Percentiles rank a stretch among this genome's conserved stretches.
These are phyloP conservation scores for Holtermannia corniformis DNA, from an alignment of 768 basidiomycete genomes.

Conservation along the genomic window DNA sequence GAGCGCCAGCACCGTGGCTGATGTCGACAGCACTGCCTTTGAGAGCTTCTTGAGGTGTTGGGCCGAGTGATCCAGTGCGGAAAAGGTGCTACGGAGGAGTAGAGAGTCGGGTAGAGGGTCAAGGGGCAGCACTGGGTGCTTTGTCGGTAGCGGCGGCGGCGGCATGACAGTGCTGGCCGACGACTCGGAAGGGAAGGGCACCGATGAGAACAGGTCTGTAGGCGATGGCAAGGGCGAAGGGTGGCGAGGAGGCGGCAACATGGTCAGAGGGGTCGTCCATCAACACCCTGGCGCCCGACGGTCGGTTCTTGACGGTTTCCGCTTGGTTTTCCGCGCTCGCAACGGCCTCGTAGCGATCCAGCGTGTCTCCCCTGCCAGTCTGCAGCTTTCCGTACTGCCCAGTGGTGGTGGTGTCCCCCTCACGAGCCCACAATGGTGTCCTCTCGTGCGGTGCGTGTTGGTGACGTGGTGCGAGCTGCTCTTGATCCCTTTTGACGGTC, in stretches of 20 bases:
- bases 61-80: slow-evolving; percentile 23
- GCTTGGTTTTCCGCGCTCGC: too few relatives aligned
- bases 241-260: neutral
- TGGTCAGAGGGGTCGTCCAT: neutral
- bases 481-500: neutral
- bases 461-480: neutral
- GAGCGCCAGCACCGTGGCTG: slow-evolving; percentile 8
- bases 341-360: too few relatives aligned
- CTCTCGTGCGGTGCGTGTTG: neutral
- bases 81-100: slow-evolving; percentile 22
- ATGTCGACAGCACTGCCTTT: slow-evolving; percentile 14
- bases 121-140: slow-evolving; percentile 10
- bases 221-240: neutral
- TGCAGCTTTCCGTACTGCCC: too few relatives aligned
- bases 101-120: slow-evolving; percentile 26
- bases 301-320: too few relatives aligned
- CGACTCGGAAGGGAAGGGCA: neutral
- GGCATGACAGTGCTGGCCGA: neutral
- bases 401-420: too few relatives aligned
- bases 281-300: too few relatives aligned
- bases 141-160: neutral
- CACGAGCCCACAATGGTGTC: neutral
- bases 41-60: slow-evolving; percentile 23
- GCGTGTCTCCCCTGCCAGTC: too few relatives aligned
- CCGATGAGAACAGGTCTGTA: neutral